A percentile compares a stretch with the other conserved stretches of the same genome.
Evolutionary conservation across 805 yeast genomes (phyloP).

Genomic region (Yamadazyma phyllophila): DNA sequence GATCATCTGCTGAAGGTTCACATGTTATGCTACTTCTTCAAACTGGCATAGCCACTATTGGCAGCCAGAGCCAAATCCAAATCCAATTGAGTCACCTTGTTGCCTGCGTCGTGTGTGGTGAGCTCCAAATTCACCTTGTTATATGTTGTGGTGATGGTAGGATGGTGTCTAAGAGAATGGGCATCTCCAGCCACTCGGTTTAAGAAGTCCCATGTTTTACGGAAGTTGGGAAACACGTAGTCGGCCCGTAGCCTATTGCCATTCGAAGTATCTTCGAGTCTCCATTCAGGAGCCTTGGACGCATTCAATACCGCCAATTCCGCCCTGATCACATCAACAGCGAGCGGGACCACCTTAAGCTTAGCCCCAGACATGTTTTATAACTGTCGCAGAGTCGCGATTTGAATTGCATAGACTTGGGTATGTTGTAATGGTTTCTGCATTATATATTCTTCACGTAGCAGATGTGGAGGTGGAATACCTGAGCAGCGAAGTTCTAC

Average conservation of each 20-base stretch:
- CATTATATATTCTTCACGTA: constrained; percentile 35
- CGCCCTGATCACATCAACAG: neutral
- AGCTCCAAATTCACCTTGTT: constrained; percentile 53
- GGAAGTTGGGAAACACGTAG: constrained; percentile 46
- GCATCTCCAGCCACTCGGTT: constrained; percentile 56
- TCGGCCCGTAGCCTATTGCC: constrained; percentile 12
- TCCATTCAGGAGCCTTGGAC: neutral
- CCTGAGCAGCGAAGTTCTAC: constrained; percentile 30
- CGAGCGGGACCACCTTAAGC: neutral
- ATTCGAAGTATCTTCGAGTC: neutral
- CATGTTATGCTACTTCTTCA: too few species aligned
- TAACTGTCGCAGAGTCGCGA: too few species aligned
- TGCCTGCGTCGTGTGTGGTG: constrained; percentile 63
- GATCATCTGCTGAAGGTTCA: too few species aligned
- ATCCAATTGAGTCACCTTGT: constrained; percentile 54
- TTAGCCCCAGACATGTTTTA: too few species aligned
- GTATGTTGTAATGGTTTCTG: constrained; percentile 30
- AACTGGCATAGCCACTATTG: too few species aligned
- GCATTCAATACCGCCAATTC: constrained; percentile 1
- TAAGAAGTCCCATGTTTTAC: constrained; percentile 66
- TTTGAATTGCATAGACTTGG: neutral
- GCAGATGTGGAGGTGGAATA: constrained; percentile 26
- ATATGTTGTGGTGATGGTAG: constrained; percentile 62
- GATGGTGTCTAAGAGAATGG: constrained; percentile 66
- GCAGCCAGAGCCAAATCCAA: constrained; percentile 47